These are phyloP conservation scores for Aegilops bicornis DNA, from an alignment of 176 grass and related monocot species.

Conservation along the genomic window DNA sequence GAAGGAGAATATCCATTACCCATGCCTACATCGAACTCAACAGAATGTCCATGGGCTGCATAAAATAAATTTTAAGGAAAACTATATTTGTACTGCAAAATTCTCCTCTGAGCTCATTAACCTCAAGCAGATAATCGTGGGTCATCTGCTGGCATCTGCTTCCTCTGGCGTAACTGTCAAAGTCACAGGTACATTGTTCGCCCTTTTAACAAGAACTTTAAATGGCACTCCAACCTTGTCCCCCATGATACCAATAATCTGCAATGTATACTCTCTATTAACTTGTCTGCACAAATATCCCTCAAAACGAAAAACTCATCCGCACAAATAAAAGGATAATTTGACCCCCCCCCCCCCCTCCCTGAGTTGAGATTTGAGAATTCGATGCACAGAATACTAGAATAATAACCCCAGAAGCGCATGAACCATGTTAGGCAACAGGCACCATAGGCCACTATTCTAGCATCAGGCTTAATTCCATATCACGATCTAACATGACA, in stretches of 20 bases:
- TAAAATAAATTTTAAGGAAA: neutral
- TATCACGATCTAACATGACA: neutral
- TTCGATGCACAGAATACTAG: neutral
- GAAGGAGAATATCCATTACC: neutral
- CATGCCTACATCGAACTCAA: constrained; percentile 24
- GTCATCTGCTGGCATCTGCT: constrained; percentile 50
- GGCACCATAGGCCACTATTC: neutral
- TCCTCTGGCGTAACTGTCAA: constrained; percentile 79
- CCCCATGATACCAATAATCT: constrained; percentile 80
- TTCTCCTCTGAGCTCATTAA: neutral
- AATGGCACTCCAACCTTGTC: constrained; percentile 63
- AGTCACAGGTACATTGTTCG: constrained; percentile 30
- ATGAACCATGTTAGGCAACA: neutral
- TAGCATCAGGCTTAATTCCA: neutral
- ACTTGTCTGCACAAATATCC: constrained; percentile 22
- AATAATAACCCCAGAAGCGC: neutral
- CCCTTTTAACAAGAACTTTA: constrained; percentile 58
- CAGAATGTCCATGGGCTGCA: neutral
- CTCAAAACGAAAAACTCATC: neutral
- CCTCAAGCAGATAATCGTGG: constrained; percentile 19
- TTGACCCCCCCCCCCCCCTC: neutral
- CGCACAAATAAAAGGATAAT: constrained; percentile 28
- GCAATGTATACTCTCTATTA: constrained; percentile 29
- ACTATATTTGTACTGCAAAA: constrained; percentile 19
- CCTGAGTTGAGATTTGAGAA: neutral